Evolutionary conservation across 2,329 filamentous ascomycete species (phyloP), one percentile per base, ranked within the genome.

Genomic region (Diaporthe helianthi): DNA sequence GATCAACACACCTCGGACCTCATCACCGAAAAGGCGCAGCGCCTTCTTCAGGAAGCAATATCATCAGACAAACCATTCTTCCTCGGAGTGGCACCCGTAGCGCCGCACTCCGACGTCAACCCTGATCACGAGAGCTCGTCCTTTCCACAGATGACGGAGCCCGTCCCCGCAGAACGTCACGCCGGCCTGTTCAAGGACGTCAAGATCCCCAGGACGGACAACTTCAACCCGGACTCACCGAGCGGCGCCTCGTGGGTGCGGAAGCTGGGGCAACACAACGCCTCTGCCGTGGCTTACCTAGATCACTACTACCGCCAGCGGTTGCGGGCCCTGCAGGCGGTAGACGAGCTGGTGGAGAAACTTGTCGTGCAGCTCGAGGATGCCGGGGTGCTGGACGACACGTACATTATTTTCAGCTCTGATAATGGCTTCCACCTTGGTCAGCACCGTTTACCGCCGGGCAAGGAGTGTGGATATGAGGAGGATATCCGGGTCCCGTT

Each of bases 221-320:
- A 90, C 74, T 93, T 93, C 79, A 93, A 93, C 75, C 89, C 90
- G 0, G 81, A 86, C 19, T 72, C 79, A 72, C 79, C 82, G 4
- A 80, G 79, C 19, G 82, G 83, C 9, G 83, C 79, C 1, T 81
- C 77, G 61, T 86, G 83, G 83, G 75, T 85, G 24, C 76, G 79
- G n/a, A 72, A 76, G 9, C 76, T 84, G 2, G 76, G 76, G 0
- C 76, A 77, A 65, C 79, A 82, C 17, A 79, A 76, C 22, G 73
- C 75, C 5, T 77, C 78, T 7, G 76, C 78, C 8, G 74, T 83
- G 36, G 78, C 78, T 1, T 86, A 85, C 73, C 80, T 84, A 64
- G 86, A 87, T 22, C 73, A 83, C 19, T 87, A 83, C 71, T 86
- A 88, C 70, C 80, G 83, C 4, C 79, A 81, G 54, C 83, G 87